Evolutionary conservation across 169 alveolate genomes (phyloP).

Genomic region (Plasmodium inui): DNA sequence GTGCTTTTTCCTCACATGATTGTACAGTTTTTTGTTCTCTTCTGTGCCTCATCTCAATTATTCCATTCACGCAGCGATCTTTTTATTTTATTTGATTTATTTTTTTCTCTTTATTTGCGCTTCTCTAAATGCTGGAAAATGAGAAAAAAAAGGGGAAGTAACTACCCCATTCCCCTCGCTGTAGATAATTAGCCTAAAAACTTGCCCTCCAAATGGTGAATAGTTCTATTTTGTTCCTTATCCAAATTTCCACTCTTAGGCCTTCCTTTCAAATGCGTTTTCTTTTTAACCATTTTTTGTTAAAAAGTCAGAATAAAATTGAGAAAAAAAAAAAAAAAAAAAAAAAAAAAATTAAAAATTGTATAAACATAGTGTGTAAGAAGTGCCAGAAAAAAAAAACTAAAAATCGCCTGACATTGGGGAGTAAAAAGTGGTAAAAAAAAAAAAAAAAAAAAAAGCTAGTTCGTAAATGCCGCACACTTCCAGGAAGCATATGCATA

Average conservation of each 20-base stretch:
- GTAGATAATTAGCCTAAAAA: neutral
- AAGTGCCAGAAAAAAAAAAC: conserved; percentile 13
- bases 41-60: neutral
- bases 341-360: neutral
- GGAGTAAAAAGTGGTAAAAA: neutral
- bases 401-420: conserved; percentile 17
- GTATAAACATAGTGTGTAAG: neutral
- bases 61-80: neutral
- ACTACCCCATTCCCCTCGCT: neutral
- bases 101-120: neutral
- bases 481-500: neutral
- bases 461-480: neutral
- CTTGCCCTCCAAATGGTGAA: neutral
- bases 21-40: neutral
- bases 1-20: neutral
- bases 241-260: neutral
- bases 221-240: conserved; percentile 5
- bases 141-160: neutral
- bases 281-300: conserved; percentile 9
- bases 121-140: neutral
- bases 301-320: conserved; percentile 13
- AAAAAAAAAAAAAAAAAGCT: conserved; percentile 14
- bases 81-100: neutral
- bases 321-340: conserved; percentile 35
- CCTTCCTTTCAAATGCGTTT: neutral